Percentiles rank a stretch among this genome's conserved stretches.
These are phyloP conservation scores for Fusarium xyrophilum DNA, from an alignment of 2,329 filamentous ascomycete genomes.

Conservation along the genomic window DNA sequence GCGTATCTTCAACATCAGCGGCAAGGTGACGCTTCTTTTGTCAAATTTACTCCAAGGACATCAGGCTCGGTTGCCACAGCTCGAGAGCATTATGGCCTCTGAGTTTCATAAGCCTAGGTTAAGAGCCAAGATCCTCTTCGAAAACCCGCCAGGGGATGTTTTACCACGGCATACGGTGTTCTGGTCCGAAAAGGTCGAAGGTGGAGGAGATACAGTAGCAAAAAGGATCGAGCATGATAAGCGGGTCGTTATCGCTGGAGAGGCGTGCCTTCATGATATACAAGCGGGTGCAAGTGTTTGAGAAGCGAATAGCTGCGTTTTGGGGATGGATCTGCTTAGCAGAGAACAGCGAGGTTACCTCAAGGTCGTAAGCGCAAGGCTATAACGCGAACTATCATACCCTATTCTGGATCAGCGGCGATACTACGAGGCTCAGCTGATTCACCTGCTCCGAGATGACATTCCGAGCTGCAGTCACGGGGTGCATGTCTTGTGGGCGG, in stretches of 20 bases:
- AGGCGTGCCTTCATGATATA: neutral
- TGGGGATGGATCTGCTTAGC: neutral
- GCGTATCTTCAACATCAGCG: neutral
- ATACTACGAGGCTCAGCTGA: neutral
- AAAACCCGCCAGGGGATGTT: neutral
- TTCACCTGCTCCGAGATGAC: neutral
- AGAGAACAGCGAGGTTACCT: neutral
- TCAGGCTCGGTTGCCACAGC: fast-evolving
- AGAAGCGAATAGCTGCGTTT: neutral
- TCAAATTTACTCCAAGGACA: neutral
- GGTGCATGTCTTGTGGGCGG: neutral
- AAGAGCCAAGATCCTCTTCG: neutral
- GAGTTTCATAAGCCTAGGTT: fast-evolving
- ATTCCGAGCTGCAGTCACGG: neutral
- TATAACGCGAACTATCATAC: neutral
- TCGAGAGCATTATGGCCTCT: neutral
- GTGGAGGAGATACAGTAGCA: neutral
- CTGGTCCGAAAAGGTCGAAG: neutral
- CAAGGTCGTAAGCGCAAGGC: neutral
- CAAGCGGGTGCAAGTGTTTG: too few relatives aligned
- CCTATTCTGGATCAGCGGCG: neutral
- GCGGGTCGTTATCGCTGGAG: neutral
- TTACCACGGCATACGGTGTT: neutral
- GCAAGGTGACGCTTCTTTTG: neutral
- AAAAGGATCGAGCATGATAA: neutral